A percentile compares a stretch with the other conserved stretches of the same genome.
Evolutionary conservation across 805 yeast genomes (phyloP).

Genomic region (Candida pini): DNA sequence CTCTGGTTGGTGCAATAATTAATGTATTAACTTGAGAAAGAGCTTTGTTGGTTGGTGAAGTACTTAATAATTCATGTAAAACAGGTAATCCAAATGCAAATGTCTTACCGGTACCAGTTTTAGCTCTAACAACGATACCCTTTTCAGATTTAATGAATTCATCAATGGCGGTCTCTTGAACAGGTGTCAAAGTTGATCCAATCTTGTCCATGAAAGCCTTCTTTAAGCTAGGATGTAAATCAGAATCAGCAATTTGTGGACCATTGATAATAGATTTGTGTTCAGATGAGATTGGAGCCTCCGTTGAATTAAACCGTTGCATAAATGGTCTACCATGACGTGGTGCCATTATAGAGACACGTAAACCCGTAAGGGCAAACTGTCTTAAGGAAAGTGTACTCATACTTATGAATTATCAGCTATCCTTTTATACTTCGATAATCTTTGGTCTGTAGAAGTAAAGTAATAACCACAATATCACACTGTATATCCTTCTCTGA

Average conservation of each 20-base stretch:
- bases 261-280: no score
- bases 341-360: no score
- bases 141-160: slow-evolving; percentile 46
- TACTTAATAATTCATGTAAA: slow-evolving; percentile 50
- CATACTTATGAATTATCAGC: no score
- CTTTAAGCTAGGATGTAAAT: slow-evolving; percentile 21
- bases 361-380: no score
- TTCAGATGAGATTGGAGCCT: no score
- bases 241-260: slow-evolving; percentile 26
- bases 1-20: slow-evolving; percentile 86
- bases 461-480: no score
- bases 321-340: no score
- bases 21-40: slow-evolving; percentile 47
- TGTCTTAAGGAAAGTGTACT: no score
- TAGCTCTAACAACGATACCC: slow-evolving; percentile 82
- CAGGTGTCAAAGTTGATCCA: slow-evolving; percentile 55
- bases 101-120: slow-evolving; percentile 95
- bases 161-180: slow-evolving; percentile 57
- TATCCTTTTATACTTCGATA: no score
- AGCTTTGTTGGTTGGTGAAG: slow-evolving; percentile 12
- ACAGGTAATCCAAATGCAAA: slow-evolving; percentile 83
- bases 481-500: no score
- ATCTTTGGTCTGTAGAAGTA: no score
- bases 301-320: no score
- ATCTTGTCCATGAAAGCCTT: slow-evolving; percentile 31